Evolutionary conservation across 495 filamentous ascomycete genomes (phyloP), one percentile per base, ranked within the genome.

Genomic region (Penicillium salamii): DNA sequence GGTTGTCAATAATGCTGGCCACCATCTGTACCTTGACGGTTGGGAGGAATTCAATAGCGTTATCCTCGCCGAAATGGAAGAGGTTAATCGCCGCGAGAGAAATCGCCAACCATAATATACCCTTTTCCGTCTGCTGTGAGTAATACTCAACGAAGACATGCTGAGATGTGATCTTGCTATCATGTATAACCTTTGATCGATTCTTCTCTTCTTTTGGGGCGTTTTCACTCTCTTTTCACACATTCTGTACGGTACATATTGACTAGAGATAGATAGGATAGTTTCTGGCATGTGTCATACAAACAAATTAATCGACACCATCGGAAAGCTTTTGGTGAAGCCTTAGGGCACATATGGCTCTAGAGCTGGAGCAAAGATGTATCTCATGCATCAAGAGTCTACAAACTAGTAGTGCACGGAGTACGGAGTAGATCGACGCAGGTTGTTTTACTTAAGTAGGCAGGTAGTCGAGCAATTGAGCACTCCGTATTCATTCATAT

Each of bases 21-120:
- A 98, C 65, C 93, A 98, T 71, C 58, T 98, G 11, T 97, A 98
- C 66, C 69, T 98, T 15, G 92, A 97, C 59, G 90, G 89, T 23
- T 86, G 81, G 66, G 82, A 93, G 57, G 84, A 96, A 60, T 98
- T 97, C 66, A 97, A 98, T 66, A 66, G 78, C 24, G 70, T 86
- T 19, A 80, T 96, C 54, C 59, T 76, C 24, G 68, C 80, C 48
- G 91, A 97, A 70, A 84, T 97, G 85, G 79, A 82, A 58, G 91
- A 95, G 52, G 82, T 87, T 14, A 66, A 66, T 53, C 63, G 49
- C 40, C 67, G 68, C 44, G 74, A 79, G 48, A 53, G 67, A 38
- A 52, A 23, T 14, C 53, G 32, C 54, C 54, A 52, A 38, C 13
- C 35, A 33, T 58, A 44, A 50, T 18, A n/a, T n/a, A n/a, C 7